Evolutionary conservation across 495 filamentous ascomycete species (phyloP).

Genomic region (Staphylotrichum tortipilum): DNA sequence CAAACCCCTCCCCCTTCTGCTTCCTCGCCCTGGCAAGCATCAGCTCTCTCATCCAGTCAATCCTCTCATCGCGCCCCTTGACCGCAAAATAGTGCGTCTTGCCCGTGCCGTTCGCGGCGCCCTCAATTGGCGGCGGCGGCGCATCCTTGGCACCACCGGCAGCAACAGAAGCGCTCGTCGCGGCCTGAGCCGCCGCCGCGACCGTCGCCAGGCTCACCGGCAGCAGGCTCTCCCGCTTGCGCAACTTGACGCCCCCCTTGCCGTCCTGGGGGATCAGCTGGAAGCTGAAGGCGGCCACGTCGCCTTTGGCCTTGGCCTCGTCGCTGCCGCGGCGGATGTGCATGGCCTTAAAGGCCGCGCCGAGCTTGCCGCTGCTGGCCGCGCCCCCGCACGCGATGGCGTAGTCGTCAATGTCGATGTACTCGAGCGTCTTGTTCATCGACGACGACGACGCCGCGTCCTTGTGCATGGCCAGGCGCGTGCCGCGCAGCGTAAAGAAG

Average conservation of each 20-base stretch:
- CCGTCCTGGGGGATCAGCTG: conserved; percentile 73
- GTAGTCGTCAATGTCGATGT: conserved; percentile 92
- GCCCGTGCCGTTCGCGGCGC: conserved; percentile 47
- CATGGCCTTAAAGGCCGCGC: conserved; percentile 79
- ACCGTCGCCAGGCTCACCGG: conserved; percentile 1
- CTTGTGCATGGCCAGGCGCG: conserved; percentile 70
- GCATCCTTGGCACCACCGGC: neutral
- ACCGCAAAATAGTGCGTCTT: conserved; percentile 97
- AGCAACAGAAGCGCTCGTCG: neutral
- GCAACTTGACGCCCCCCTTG: conserved; percentile 38
- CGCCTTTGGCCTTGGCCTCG: conserved; percentile 33
- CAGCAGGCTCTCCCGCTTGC: conserved; percentile 35
- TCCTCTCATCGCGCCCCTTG: conserved; percentile 73
- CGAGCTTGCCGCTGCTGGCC: conserved; percentile 65
- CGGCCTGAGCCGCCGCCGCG: neutral
- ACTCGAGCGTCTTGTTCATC: conserved; percentile 55
- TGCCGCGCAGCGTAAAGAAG: conserved; percentile 80
- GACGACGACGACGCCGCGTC: conserved; percentile 45
- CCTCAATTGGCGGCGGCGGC: conserved; percentile 19
- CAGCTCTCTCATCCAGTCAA: conserved; percentile 96
- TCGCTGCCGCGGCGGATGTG: conserved; percentile 52
- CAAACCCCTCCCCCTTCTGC: conserved; percentile 73
- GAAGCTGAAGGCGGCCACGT: conserved; percentile 71
- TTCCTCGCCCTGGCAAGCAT: conserved; percentile 90
- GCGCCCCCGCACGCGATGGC: conserved; percentile 80